Percentiles rank a stretch among this genome's conserved stretches.
These are phyloP conservation scores for Ceratocystis variospora DNA, from an alignment of 2,329 filamentous ascomycete genomes.

Conservation along the genomic window DNA sequence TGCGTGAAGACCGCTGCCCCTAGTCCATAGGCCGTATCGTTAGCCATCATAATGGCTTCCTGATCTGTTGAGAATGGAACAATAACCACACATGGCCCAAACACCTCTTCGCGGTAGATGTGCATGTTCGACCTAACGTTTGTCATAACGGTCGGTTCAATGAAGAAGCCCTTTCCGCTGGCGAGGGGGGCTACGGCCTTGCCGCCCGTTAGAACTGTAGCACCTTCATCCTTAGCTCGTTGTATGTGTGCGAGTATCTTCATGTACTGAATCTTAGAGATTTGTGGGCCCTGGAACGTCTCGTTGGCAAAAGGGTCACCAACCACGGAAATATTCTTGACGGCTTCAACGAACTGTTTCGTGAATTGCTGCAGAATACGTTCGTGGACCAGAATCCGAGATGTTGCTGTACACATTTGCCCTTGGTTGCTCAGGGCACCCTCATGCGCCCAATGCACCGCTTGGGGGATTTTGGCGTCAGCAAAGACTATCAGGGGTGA, in stretches of 20 bases:
- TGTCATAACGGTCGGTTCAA: constrained; percentile 30
- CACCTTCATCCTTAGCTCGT: constrained; percentile 47
- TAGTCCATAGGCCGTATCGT: constrained; percentile 43
- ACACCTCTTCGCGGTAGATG: constrained; percentile 32
- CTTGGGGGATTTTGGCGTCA: constrained; percentile 48
- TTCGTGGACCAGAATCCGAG: constrained; percentile 45
- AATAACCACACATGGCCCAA: constrained; percentile 30
- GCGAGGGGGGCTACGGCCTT: constrained; percentile 26
- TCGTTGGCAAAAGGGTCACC: constrained; percentile 50
- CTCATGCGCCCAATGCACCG: constrained; percentile 37
- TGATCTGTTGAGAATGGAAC: constrained; percentile 28
- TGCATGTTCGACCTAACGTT: constrained; percentile 28
- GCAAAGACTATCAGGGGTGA: constrained; percentile 45
- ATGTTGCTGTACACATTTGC: constrained; percentile 47
- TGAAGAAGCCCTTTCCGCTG: constrained; percentile 29
- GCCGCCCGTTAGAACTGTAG: constrained; percentile 34
- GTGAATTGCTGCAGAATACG: constrained; percentile 46
- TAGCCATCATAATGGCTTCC: constrained; percentile 29
- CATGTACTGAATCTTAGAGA: constrained; percentile 51
- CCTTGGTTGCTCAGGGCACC: constrained; percentile 43
- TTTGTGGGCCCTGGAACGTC: constrained; percentile 56
- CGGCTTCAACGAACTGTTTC: constrained; percentile 43
- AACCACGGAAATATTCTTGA: constrained; percentile 41
- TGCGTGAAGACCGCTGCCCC: constrained; percentile 45
- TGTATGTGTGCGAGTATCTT: constrained; percentile 52